Percentiles rank a stretch among this genome's conserved stretches.
phyloP scores from a whole-genome alignment of 768 basidiomycete genomes.

The Psilocybe cyanescens region DNA sequence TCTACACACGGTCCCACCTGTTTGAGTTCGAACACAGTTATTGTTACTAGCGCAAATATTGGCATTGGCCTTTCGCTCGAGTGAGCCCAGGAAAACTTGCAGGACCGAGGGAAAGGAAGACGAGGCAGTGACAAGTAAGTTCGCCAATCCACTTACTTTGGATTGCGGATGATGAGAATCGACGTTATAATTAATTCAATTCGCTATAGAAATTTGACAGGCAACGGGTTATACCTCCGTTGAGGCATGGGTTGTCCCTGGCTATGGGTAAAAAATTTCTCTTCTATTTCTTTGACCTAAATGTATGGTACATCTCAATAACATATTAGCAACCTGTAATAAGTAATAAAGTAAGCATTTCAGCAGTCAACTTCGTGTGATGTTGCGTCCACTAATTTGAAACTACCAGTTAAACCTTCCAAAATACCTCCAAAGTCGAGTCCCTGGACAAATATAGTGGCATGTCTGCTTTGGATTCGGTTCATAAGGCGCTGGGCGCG shows the following conservation, averaged over 20 bases:
- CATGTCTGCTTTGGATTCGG: no score
- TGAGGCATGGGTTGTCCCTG: conserved; percentile 38
- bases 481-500: no score
- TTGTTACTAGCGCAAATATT: conserved; percentile 53
- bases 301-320: background rate
- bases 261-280: background rate
- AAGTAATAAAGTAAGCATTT: no score
- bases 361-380: no score
- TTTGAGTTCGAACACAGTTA: conserved; percentile 47
- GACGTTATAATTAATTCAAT: background rate
- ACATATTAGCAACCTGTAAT: background rate
- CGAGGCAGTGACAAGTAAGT: conserved; percentile 37
- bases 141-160: background rate
- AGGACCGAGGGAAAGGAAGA: conserved; percentile 37
- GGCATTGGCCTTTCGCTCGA: conserved; percentile 49
- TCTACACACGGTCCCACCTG: conserved; percentile 22
- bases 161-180: background rate
- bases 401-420: no score
- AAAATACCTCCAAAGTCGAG: no score
- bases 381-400: no score
- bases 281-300: background rate
- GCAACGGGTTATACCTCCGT: conserved; percentile 36
- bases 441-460: no score
- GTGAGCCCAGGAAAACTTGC: conserved; percentile 47
- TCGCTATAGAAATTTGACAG: conserved; percentile 27